phyloP scores from a whole-genome alignment of 768 basidiomycete species.

The Arthromyces matolae region DNA sequence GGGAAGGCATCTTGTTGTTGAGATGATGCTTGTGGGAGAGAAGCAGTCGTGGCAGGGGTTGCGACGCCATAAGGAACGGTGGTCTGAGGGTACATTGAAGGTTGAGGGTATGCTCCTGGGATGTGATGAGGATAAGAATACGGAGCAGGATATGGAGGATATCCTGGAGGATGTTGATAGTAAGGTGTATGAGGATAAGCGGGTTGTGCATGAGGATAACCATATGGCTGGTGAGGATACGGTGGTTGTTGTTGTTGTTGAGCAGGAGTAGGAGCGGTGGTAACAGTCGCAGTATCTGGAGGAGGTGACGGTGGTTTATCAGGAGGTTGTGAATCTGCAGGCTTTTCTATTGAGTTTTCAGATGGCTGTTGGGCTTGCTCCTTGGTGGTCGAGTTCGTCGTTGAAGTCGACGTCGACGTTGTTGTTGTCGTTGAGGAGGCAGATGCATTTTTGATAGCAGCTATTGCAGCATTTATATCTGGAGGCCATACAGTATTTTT shows the following conservation, averaged over 20 bases:
- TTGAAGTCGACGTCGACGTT: conserved; percentile 13
- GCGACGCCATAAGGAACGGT: conserved; percentile 31
- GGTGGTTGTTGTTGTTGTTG: conserved; percentile 23
- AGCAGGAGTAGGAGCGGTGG: conserved; percentile 6
- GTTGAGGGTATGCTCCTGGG: conserved; percentile 33
- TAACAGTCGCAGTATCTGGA: neutral
- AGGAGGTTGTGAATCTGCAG: conserved; percentile 21
- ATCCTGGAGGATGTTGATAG: conserved; percentile 49
- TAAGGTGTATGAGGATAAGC: conserved; percentile 69
- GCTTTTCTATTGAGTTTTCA: conserved; percentile 16
- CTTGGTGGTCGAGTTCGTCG: conserved; percentile 18
- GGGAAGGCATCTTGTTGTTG: conserved; percentile 22
- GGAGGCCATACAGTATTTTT: conserved; percentile 70
- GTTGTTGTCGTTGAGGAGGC: conserved; percentile 15
- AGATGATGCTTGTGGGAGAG: conserved; percentile 24
- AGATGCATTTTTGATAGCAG: conserved; percentile 39
- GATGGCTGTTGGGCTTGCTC: conserved; percentile 16
- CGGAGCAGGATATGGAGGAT: conserved; percentile 34
- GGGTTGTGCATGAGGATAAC: conserved; percentile 41
- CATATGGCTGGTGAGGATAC: conserved; percentile 57
- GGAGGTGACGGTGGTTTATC: conserved; percentile 21
- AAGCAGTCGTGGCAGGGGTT: conserved; percentile 32
- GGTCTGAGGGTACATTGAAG: too few relatives aligned
- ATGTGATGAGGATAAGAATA: conserved; percentile 10
- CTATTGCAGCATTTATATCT: conserved; percentile 64